Evolutionary conservation across 2,329 filamentous ascomycete genomes (phyloP).

Genomic region (Macroventuria anomochaeta): DNA sequence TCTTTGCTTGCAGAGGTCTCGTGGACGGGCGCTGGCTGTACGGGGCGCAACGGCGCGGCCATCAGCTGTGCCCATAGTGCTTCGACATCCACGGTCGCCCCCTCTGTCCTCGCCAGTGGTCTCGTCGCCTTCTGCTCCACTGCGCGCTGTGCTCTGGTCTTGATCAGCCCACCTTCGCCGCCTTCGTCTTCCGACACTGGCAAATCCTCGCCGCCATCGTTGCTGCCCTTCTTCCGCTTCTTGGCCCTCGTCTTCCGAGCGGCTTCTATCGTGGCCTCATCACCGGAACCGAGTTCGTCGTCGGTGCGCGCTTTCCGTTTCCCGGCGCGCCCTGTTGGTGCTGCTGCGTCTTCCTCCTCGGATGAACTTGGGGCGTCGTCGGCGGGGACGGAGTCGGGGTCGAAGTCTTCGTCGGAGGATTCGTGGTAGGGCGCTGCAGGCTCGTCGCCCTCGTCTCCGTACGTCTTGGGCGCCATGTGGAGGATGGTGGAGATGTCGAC

Average conservation of each 20-base stretch:
- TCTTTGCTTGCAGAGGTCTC: too few relatives aligned
- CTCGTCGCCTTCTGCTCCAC: slow-evolving; percentile 67
- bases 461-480: slow-evolving; percentile 38
- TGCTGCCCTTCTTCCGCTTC: slow-evolving; percentile 42
- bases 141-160: slow-evolving; percentile 74
- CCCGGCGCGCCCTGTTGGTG: slow-evolving; percentile 29
- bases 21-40: slow-evolving; percentile 24
- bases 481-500: not conserved
- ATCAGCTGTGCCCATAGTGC: slow-evolving; percentile 73
- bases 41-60: slow-evolving; percentile 50
- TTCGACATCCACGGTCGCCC: slow-evolving; percentile 74
- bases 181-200: slow-evolving; percentile 53
- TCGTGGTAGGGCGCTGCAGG: slow-evolving; percentile 62
- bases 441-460: slow-evolving; percentile 39
- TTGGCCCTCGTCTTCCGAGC: slow-evolving; percentile 60
- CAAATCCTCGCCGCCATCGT: slow-evolving; percentile 30
- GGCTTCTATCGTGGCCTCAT: slow-evolving; percentile 71
- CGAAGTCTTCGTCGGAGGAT: slow-evolving; percentile 74
- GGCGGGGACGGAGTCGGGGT: slow-evolving; percentile 66
- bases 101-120: slow-evolving; percentile 59
- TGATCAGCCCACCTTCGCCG: slow-evolving; percentile 67
- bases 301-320: slow-evolving; percentile 44
- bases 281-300: slow-evolving; percentile 63
- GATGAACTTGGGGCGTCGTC: slow-evolving; percentile 60
- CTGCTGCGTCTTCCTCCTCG: slow-evolving; percentile 43